phyloP scores from a whole-genome alignment of 208 protist genomes.

The Acanthamoeba royreba region DNA sequence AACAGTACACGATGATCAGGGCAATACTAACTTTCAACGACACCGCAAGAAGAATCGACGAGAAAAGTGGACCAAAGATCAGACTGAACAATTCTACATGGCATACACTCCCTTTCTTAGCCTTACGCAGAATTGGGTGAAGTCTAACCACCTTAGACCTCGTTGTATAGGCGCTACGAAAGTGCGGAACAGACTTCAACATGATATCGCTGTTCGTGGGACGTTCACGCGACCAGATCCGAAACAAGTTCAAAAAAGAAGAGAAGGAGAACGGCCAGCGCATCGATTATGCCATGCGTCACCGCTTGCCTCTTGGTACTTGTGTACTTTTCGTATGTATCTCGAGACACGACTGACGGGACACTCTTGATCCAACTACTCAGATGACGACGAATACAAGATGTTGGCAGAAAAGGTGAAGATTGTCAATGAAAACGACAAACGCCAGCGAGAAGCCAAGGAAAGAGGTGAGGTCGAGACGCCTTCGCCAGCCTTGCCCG shows the following conservation, averaged over 20 bases:
- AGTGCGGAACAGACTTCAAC: constrained; percentile 53
- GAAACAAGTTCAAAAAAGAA: constrained; percentile 61
- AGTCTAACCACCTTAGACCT: no score
- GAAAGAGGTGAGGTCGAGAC: no score
- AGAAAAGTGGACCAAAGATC: constrained; percentile 17
- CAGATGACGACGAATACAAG: no score
- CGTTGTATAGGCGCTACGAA: constrained; percentile 44
- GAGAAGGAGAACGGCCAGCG: constrained; percentile 24
- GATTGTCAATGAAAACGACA: no score
- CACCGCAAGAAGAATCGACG: not conserved
- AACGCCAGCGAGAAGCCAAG: no score
- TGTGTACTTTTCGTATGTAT: no score
- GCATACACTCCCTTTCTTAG: not conserved
- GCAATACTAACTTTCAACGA: constrained; percentile 38
- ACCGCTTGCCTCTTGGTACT: constrained; percentile 9
- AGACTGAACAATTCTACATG: constrained; percentile 44
- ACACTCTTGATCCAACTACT: no score
- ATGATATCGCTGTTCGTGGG: constrained; percentile 30
- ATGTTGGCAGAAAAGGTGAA: no score
- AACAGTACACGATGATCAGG: not conserved
- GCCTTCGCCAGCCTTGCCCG: no score
- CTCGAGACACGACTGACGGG: no score
- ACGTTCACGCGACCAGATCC: constrained; percentile 31
- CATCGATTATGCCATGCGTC: not conserved
- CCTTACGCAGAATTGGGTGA: no score